Evolutionary conservation across 2,329 filamentous ascomycete genomes (phyloP).

Genomic region (Aspergillus ochraceoroseus): DNA sequence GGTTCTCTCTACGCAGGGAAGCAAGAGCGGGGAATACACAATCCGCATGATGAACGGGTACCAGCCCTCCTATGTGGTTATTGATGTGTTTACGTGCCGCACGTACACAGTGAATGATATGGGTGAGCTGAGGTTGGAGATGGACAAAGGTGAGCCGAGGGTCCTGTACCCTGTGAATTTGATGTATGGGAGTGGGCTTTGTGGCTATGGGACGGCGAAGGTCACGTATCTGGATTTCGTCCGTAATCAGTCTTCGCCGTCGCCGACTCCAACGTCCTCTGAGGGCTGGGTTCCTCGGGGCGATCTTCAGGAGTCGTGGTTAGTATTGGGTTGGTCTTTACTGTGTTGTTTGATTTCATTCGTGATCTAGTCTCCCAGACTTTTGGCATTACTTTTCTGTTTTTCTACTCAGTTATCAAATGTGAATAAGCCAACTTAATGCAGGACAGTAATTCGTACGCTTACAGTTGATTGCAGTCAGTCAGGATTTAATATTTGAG

Average conservation of each 20-base stretch:
- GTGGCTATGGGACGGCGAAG: conserved; percentile 20
- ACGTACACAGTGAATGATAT: conserved; percentile 25
- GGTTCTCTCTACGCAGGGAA: conserved; percentile 43
- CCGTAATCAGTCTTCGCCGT: neutral
- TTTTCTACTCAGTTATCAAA: too few species aligned
- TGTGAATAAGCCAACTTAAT: too few species aligned
- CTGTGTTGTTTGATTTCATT: conserved; percentile 8
- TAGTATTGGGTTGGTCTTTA: neutral
- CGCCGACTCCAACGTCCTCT: neutral
- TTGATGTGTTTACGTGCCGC: conserved; percentile 29
- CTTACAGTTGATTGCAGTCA: too few species aligned
- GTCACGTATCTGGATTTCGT: conserved; percentile 10
- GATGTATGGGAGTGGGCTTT: conserved; percentile 32
- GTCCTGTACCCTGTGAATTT: conserved; percentile 28
- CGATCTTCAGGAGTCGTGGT: neutral
- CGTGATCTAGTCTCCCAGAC: neutral
- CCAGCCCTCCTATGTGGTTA: conserved; percentile 23
- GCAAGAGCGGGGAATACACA: conserved; percentile 27
- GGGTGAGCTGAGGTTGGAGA: conserved; percentile 26
- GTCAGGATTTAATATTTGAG: too few species aligned
- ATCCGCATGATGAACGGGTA: conserved; percentile 30
- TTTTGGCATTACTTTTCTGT: too few species aligned
- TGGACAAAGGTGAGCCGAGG: conserved; percentile 31
- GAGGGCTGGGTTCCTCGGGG: neutral
- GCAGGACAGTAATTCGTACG: too few species aligned